Conservation (phyloP, 2,329 filamentous ascomycete species). For the Colletotrichum trifolii region DNA sequence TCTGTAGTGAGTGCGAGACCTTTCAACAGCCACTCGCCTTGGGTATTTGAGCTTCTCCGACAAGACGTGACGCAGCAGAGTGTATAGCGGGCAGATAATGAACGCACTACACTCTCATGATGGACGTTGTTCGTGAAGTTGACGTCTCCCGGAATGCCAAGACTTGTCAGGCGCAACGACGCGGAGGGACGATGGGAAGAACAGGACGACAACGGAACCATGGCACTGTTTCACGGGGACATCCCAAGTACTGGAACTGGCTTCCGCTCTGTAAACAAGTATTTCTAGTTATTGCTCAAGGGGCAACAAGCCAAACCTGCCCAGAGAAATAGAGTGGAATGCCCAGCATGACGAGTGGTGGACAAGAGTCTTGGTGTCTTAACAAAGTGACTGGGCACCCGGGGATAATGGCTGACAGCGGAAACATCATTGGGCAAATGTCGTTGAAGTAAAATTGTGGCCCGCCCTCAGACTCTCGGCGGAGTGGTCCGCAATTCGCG, state of each 20-base stretch:
- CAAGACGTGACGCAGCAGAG: neutral
- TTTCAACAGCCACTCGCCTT: neutral
- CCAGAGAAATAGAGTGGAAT: constrained; percentile 22
- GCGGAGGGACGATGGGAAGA: constrained; percentile 4
- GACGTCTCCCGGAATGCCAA: constrained; percentile 15
- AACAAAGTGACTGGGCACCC: constrained; percentile 14
- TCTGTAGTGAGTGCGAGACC: neutral
- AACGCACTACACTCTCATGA: no score
- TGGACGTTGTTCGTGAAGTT: neutral
- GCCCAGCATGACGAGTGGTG: constrained; percentile 13
- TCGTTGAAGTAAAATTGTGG: neutral
- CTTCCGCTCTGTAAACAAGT: neutral
- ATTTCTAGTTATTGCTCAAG: neutral
- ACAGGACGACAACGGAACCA: constrained; percentile 1
- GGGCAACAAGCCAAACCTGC: constrained; percentile 15
- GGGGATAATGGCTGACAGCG: neutral
- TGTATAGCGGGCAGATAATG: accelerated
- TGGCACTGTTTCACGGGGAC: neutral
- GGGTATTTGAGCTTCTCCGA: neutral
- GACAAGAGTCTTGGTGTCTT: constrained; percentile 30
- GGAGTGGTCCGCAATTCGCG: constrained; percentile 21
- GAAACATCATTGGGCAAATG: constrained; percentile 9
- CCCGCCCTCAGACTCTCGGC: constrained; percentile 21
- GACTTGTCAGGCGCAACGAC: constrained; percentile 2
- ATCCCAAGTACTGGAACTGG: constrained; percentile 11